Base-by-base conservation (phyloP, 2,329 filamentous ascomycete genomes). In the Ophioceras dolichostomum region DNA sequence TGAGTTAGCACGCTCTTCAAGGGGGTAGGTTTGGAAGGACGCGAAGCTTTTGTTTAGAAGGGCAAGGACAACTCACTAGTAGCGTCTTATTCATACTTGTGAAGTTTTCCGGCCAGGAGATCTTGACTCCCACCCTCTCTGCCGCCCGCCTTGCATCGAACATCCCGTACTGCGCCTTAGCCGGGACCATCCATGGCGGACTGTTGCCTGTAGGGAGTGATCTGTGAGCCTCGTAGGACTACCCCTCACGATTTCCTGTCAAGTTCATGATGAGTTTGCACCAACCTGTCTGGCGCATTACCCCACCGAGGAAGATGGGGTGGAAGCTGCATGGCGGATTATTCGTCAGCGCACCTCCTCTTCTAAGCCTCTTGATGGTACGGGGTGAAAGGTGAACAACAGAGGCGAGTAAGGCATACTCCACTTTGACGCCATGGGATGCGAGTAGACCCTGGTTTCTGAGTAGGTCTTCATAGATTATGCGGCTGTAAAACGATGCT, bases 141-240 rank as follows among this genome's bases (percentile, higher is more conserved):
- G 59, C 50, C 19, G 64, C 55, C 31, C 68, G 59, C 17, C 47
- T 49, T 22, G 51, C 46, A 49, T 75, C 68, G 41, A 50, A 49
- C 10, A 34, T 21, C 34, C 68, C 62, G 49, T 85, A 79, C 1
- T 50, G 54, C 17, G 70, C 76, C 61, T 88, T 88, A 31, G 73
- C 76, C 2, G 76, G 72, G 21, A 83, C 62, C 0, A 65, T 65
- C 79, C 81, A 87, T 1, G 84, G 83, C 0, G 83, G 83, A 45
- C 74, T 74, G 55, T 91, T 89, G 35, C 80, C 79, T 74, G 45
- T 20, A 17, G 35, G 34, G 14, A n/a, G 17, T n/a, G n/a, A n/a
- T n/a, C n/a, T n/a, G n/a, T n/a, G n/a, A n/a, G n/a, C n/a, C n/a
- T n/a, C n/a, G n/a, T n/a, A n/a, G n/a, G n/a, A n/a, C n/a, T n/a